Evolutionary conservation across 768 basidiomycete genomes (phyloP).

Genomic region (Piloderma croceum): DNA sequence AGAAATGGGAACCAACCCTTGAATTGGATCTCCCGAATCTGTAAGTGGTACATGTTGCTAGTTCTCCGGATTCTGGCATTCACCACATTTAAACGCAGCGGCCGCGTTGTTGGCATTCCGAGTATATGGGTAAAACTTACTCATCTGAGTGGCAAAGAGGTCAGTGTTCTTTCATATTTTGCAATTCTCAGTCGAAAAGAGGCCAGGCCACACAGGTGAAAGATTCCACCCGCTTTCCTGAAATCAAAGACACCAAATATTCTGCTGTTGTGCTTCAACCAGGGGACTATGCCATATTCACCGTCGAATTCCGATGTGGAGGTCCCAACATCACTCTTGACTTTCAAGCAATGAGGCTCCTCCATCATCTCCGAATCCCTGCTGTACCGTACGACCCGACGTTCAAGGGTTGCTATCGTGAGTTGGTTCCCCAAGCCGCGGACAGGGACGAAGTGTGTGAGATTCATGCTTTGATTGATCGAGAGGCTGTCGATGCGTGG

Average conservation of each 20-base stretch:
- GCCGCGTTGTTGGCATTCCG: background rate
- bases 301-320: conserved; percentile 9
- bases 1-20: too few species aligned
- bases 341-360: conserved; percentile 9
- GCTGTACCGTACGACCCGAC: conserved; percentile 7
- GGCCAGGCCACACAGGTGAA: background rate
- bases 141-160: conserved; percentile 1
- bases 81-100: too few species aligned
- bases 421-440: conserved; percentile 7
- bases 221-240: background rate
- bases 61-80: too few species aligned
- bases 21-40: too few species aligned
- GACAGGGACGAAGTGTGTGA: conserved; percentile 1
- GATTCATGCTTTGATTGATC: too few species aligned
- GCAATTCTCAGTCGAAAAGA: too few species aligned
- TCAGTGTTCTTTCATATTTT: too few species aligned
- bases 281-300: conserved; percentile 10
- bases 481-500: conserved; percentile 6
- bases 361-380: conserved; percentile 8
- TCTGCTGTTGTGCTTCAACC: conserved; percentile 9
- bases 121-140: background rate
- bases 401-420: background rate
- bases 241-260: conserved; percentile 4
- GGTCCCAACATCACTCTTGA: conserved; percentile 8
- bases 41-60: too few species aligned